Conservation (phyloP, 2,329 filamentous ascomycete genomes). For the Colletotrichum sp. region DNA sequence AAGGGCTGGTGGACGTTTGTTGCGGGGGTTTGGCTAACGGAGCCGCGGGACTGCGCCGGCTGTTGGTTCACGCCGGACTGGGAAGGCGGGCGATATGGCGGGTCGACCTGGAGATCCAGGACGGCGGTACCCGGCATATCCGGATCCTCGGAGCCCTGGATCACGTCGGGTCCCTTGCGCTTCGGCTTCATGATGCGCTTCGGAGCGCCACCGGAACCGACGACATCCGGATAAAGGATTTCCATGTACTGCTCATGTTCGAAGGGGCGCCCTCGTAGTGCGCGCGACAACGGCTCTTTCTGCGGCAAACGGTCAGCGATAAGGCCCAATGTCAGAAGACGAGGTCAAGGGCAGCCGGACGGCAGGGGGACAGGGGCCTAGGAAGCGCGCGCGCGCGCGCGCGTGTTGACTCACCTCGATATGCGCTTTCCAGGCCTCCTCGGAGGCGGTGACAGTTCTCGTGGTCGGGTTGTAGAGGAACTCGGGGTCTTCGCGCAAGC, state of each 20-base stretch:
- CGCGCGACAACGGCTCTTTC: conserved; percentile 63
- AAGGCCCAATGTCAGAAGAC: background rate
- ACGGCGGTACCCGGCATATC: conserved; percentile 54
- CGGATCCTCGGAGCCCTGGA: conserved; percentile 45
- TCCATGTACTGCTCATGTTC: conserved; percentile 67
- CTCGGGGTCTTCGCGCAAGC: conserved; percentile 60
- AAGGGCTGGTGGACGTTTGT: conserved; percentile 24
- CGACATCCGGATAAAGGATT: conserved; percentile 63
- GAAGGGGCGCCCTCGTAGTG: conserved; percentile 61
- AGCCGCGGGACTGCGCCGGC: conserved; percentile 28
- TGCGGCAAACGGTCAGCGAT: conserved; percentile 31
- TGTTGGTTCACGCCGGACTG: conserved; percentile 20
- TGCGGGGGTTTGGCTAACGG: conserved; percentile 32
- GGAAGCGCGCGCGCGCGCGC: background rate
- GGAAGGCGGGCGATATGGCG: conserved; percentile 26
- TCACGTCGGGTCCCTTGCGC: conserved; percentile 51
- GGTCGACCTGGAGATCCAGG: conserved; percentile 47
- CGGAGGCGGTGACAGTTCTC: conserved; percentile 57
- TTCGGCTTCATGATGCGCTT: conserved; percentile 63
- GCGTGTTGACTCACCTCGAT: conserved; percentile 52
- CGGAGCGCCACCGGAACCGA: conserved; percentile 63
- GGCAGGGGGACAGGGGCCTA: background rate
- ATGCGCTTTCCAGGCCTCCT: conserved; percentile 62
- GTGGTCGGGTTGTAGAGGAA: conserved; percentile 58
- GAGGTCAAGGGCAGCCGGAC: background rate